Base-by-base conservation (phyloP, 495 filamentous ascomycete species). In the Penicillium psychrofluorescens region DNA sequence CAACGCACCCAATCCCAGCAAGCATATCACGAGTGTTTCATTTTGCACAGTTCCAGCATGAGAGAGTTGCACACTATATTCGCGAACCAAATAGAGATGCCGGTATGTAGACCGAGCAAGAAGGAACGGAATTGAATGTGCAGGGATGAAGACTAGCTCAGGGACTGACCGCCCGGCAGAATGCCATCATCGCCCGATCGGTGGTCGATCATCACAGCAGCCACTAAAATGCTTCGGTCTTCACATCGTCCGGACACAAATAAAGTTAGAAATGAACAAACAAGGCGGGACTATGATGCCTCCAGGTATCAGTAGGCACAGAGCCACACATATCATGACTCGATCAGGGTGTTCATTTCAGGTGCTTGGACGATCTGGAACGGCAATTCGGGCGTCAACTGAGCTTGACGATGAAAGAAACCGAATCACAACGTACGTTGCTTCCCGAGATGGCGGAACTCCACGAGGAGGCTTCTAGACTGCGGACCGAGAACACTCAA, bases 401-500 rank as follows among this genome's bases (percentile, higher is more conserved):
- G 13, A 54, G 38, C 16, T 39, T 35, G 6, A 58, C 59, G 44
- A 50, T 60, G 37, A 41, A 38, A 39, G 52, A 62, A 34, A 40
- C 56, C 2, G 51, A 62, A 16, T 48, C 53, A 1, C 44, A 58
- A 13, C 40, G 45, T 11, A 7, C 43, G 6, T 29, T 52, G 15
- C 37, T 53, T 30, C 43, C 41, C 16, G 56, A 56, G 11, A 35
- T 45, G 1, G 44, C 56, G 12, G 45, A 41, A 3, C 41, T 62
- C 4, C 40, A 15, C 30, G 48, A 55, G 12, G 56, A 66, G 31
- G 58, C 57, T 42, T 29, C 40, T 2, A 42, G 43, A 33, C 37
- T 60, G 33, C 55, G 53, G 13, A 45, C 45, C 0, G 55, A 59
- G 10, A 60, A 63, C 31, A 41, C 46, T 2, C 53, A 58, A 9